Base-by-base conservation (phyloP, 1,284 basidiomycete genomes). In the Puccinia triticina region DNA sequence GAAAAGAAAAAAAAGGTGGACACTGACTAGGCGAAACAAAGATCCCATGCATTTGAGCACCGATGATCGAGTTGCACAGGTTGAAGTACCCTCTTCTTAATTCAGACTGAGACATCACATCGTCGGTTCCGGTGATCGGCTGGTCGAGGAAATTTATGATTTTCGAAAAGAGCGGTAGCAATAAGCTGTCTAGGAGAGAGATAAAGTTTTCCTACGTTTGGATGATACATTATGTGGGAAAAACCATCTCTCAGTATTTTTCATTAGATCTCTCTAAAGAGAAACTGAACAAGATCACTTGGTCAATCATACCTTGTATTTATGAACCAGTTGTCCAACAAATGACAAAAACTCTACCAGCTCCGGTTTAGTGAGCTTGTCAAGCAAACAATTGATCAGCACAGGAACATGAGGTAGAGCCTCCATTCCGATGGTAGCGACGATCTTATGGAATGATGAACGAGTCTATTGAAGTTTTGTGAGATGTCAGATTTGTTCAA, bases 281-380 rank as follows among this genome's bases (percentile, higher is more conserved):
- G 26, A 55, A 1, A 23, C 37, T 55, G 32, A 29, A 84, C 3
- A 29, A 7, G 0, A 46, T 1, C 14, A 23, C 18, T 34, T 37
- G 64, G 26, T 21, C 50, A 21, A 84, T 83, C 94, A 84, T 83
- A 94, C 95, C 90, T 95, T 94, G 84, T 99, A 91, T 86, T 94
- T 94, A 88, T 97, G 94, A 83, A 96, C 93, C 83, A 99, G 89
- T 29, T 98, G 89, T 11, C 92, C 92, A 82, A 99, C 92, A 89
- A 99, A 99, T 86, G 92, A 93, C 89, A 99, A 92, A 86, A 99
- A 97, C 86, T 99, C 97, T 64, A 93, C 92, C 83, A 99, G 89
- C 88, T 99, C 97, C 11, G 92, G 91, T 0, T 94, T 92, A 84
- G 96, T 95, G 84, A 97, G 95, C 85, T 98, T 93, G 8, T 92